These are phyloP conservation scores for Phytophthora fragariae DNA, from an alignment of 352 stramenopile species.

Conservation along the genomic window DNA sequence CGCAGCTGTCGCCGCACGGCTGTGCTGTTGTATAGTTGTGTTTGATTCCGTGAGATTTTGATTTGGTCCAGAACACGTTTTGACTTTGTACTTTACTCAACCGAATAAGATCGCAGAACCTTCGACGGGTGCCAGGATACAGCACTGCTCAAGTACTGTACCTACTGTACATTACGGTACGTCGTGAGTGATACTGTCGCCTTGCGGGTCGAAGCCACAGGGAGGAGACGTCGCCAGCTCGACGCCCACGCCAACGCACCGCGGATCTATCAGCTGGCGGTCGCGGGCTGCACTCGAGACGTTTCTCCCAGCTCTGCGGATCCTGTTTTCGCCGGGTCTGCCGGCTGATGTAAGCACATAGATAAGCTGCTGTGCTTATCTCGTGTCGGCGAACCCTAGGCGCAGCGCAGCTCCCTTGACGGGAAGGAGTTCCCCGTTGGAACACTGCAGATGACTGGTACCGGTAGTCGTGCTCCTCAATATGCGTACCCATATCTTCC, in stretches of 20 bases:
- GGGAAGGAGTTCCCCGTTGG: conserved; percentile 9
- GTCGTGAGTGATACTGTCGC: background rate
- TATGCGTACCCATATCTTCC: too few species aligned
- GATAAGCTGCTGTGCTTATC: background rate
- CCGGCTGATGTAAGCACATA: background rate
- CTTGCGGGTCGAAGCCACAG: too few species aligned
- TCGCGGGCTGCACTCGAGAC: conserved; percentile 1
- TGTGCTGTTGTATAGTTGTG: too few species aligned
- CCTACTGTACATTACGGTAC: background rate
- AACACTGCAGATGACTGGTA: conserved; percentile 3
- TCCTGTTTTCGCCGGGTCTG: background rate
- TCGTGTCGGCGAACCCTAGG: background rate
- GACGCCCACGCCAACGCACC: background rate
- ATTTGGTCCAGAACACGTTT: too few species aligned
- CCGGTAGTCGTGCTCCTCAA: too few species aligned
- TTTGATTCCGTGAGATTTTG: too few species aligned
- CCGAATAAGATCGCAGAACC: conserved; percentile 24
- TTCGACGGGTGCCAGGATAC: conserved; percentile 6
- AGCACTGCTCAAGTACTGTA: background rate
- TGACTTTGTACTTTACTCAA: too few species aligned
- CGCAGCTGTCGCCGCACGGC: too few species aligned
- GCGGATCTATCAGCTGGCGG: conserved; percentile 2
- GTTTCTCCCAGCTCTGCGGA: conserved; percentile 8
- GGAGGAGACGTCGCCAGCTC: background rate
- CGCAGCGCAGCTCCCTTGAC: background rate